Evolutionary conservation across 2,329 filamentous ascomycete genomes (phyloP), one percentile per base, ranked within the genome.

Genomic region (Colletotrichum kahawae): DNA sequence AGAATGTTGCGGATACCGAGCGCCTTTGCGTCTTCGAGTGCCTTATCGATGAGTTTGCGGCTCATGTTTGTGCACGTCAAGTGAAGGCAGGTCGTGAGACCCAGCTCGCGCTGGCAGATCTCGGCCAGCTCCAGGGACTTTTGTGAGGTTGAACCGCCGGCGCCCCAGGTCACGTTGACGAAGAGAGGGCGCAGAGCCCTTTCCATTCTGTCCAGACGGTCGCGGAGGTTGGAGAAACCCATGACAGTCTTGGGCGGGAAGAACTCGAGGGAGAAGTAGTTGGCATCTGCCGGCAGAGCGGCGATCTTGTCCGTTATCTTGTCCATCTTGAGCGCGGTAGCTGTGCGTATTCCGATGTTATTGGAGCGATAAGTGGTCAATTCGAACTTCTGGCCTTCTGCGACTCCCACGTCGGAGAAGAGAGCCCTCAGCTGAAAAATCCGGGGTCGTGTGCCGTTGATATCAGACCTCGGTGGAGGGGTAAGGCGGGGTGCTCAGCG

Each of bases 1-100:
- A 99, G 88, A 70, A 99, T 98, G 81, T 99, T 99, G 78, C 96
- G 91, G 78, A 99, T 95, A 1, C 97, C 97, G 63, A 98, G 86
- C 12, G 91, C 94, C 85, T 97, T 98, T 63, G 96, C 96, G 81
- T 97, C 95, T 80, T 97, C 95, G 78, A 99, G 87, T 1, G 96
- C 95, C 82, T 96, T 93, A 81, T 99, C 97, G 75, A 99, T 92
- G 79, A 98, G 86, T 66, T 90, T 90, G 78, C 93, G 92, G 82
- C 94, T 97, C 96, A 98, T 98, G 84, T 99, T 98, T 70, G 97
- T 99, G 85, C 97, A 99, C 4, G 97, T 99, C 78, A 99, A 88
- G 83, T 99, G 97, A 78, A 99, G 88, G 84, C 97, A 98, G 76
- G 97, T 99, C 56, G 97, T 98, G 74, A 99, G 89, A 74, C 95